Evolutionary conservation across 2,329 filamentous ascomycete species (phyloP).

Genomic region (Neonectria sp.): DNA sequence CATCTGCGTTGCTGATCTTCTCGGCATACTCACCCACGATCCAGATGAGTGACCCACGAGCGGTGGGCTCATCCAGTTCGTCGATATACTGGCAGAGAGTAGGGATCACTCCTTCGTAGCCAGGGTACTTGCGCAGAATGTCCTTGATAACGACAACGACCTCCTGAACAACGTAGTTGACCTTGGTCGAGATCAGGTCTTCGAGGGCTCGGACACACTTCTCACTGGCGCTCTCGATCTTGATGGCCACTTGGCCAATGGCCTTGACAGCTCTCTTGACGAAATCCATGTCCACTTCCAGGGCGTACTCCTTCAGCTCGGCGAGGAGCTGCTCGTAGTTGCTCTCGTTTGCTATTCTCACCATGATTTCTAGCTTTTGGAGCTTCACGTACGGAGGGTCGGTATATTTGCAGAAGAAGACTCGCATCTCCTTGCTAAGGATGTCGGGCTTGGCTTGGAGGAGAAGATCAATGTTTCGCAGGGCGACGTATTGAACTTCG

Average conservation of each 20-base stretch:
- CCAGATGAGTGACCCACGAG: conserved; percentile 94
- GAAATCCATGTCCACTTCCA: conserved; percentile 99
- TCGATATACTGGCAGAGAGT: conserved; percentile 97
- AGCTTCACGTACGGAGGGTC: conserved; percentile 98
- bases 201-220: conserved; percentile 95
- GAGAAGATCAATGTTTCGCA: conserved; percentile 95
- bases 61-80: conserved; percentile 94
- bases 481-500: conserved; percentile 97
- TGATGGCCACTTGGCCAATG: conserved; percentile 98
- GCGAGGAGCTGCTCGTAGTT: conserved; percentile 96
- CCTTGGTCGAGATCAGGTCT: conserved; percentile 96
- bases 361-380: conserved; percentile 99
- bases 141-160: conserved; percentile 99
- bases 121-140: conserved; percentile 96
- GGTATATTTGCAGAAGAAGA: conserved; percentile 99
- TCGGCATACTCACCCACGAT: conserved; percentile 99
- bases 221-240: conserved; percentile 95
- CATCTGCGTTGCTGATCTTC: conserved; percentile 98
- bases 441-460: conserved; percentile 97
- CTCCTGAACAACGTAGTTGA: conserved; percentile 99
- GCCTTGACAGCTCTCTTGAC: conserved; percentile 94
- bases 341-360: conserved; percentile 96
- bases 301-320: conserved; percentile 95
- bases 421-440: conserved; percentile 94
- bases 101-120: conserved; percentile 97